These are phyloP conservation scores for Solanum paucissectum DNA, from an alignment of 257 asterid species.

Conservation along the genomic window DNA sequence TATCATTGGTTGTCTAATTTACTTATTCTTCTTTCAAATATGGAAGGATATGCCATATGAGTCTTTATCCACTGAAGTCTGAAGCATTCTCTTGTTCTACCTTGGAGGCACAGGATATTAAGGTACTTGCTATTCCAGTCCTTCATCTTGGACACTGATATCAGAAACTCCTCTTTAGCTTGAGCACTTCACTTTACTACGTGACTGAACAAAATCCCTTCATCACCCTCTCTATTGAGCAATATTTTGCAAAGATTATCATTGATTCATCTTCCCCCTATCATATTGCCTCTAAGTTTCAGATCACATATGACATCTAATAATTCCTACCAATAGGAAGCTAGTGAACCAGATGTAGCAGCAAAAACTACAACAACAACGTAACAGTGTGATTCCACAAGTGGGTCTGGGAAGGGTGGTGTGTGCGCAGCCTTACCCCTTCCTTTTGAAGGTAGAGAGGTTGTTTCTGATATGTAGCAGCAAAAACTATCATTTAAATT, in stretches of 20 bases:
- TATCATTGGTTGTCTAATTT: not conserved
- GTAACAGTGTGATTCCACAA: not conserved
- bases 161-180: not conserved
- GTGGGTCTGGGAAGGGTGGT: not conserved
- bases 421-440: not conserved
- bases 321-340: not conserved
- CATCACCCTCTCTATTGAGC: not conserved
- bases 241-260: not conserved
- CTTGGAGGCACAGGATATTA: not conserved
- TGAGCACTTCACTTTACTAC: not conserved
- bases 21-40: not conserved
- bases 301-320: not conserved
- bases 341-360: not conserved
- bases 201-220: not conserved
- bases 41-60: not conserved
- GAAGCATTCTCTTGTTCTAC: not conserved
- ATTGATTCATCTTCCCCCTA: not conserved
- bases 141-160: slow-evolving; percentile 12
- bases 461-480: not conserved
- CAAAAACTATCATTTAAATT: not conserved
- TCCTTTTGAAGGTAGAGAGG: not conserved
- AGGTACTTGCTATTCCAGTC: not conserved
- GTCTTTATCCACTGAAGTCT: not conserved
- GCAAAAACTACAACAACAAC: not conserved
- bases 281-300: not conserved